Base-by-base conservation (phyloP, 1,139 yeast species). In the Suhomyces anneliseae region DNA sequence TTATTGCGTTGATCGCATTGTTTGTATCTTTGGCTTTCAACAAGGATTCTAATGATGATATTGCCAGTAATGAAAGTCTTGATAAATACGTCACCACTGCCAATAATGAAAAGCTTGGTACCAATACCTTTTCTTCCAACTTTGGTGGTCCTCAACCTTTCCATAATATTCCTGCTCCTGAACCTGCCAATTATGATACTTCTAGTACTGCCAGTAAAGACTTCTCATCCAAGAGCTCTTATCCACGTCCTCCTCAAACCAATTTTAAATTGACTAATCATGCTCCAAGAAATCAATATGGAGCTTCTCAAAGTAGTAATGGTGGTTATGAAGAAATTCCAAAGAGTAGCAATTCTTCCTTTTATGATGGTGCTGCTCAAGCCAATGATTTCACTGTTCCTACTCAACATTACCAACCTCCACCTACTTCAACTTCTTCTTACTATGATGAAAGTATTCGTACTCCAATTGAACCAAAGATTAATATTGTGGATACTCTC, bases 281-380 rank as follows among this genome's bases (percentile, higher is more conserved):
- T 32, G 44, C 38, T n/a, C 39, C 24, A 10, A 41, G 47, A 38
- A 27, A 14, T 26, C n/a, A 31, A 8, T 43, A 40, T 19, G 24
- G 24, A 4, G 33, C 29, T 11, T 36, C 39, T 2, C 34, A 35
- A 10, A 12, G 9, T 8, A 9, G 19, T 34, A 10, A 19, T 19
- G 8, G 14, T 7, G 8, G 11, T 24, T 9, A 39, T 9, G 31
- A 40, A 38, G 40, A 38, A 8, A 42, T 7, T n/a, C 6, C 39
- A 14, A 31, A 38, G n/a, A 44, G 47, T 31, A 54, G 59, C 42
- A 59, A 58, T 38, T 62, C 71, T 2, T 61, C 69, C 37, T 55
- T 70, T 38, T 67, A 68, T 57, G 65, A 64, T 44, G 59, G 73
- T 4, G 59, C 65, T 35, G 76, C 76, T 14, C 74, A 69, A 47